These are phyloP conservation scores for Clonostachys rhizophaga DNA, from an alignment of 2,329 filamentous ascomycete species.

Conservation along the genomic window DNA sequence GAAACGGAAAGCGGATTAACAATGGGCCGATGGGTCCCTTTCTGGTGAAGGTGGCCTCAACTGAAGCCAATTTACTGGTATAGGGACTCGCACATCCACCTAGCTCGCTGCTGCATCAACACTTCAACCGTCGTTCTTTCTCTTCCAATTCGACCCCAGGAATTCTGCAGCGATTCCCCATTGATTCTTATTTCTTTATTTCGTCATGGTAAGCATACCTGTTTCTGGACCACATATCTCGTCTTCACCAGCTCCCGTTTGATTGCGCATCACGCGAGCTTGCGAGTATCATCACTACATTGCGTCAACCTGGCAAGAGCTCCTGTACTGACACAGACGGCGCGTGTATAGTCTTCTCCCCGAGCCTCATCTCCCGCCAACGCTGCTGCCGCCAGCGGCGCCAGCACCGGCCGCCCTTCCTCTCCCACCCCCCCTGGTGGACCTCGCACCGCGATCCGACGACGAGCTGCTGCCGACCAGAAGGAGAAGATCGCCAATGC, in stretches of 20 bases:
- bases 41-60: conserved; percentile 6
- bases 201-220: conserved; percentile 22
- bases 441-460: conserved; percentile 90
- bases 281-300: no score
- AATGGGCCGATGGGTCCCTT: not conserved
- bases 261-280: no score
- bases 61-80: not conserved
- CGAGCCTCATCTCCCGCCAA: conserved; percentile 55
- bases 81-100: conserved; percentile 3
- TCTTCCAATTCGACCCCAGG: conserved; percentile 14
- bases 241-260: no score
- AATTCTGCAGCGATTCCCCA: conserved; percentile 27
- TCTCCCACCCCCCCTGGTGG: conserved; percentile 90
- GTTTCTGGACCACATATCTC: not conserved
- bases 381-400: conserved; percentile 58
- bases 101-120: conserved; percentile 5
- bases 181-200: conserved; percentile 9
- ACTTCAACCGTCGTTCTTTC: conserved; percentile 9
- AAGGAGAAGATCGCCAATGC: conserved; percentile 96
- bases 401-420: conserved; percentile 69
- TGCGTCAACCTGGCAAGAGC: no score
- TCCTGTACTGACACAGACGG: no score
- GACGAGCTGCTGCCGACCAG: conserved; percentile 92
- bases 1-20: no score
- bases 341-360: conserved; percentile 45